Percentiles rank a stretch among this genome's conserved stretches.
Conservation (phyloP, 2,329 filamentous ascomycete genomes). For the Xylaria sp. region DNA sequence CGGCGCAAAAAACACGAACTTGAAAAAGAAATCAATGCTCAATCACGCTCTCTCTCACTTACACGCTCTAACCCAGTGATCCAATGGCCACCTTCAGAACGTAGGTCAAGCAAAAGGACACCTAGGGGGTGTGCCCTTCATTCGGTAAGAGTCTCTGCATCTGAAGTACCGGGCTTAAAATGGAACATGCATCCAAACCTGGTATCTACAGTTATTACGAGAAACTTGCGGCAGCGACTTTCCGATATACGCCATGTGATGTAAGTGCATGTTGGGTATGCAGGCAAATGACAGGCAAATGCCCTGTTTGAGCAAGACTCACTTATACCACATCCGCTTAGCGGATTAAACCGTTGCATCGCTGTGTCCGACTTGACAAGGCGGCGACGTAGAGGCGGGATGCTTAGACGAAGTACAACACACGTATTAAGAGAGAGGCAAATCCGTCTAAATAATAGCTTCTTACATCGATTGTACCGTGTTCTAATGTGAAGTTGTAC, state of each 20-base stretch:
- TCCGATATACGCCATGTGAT: slow-evolving; percentile 19
- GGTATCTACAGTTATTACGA: slow-evolving; percentile 7
- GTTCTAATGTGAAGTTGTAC: background rate
- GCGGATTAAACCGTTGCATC: slow-evolving; percentile 21
- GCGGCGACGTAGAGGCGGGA: background rate
- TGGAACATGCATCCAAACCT: slow-evolving; percentile 11
- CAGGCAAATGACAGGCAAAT: slow-evolving; percentile 9
- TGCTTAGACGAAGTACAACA: background rate
- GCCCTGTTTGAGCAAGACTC: slow-evolving; percentile 1
- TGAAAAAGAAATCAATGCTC: background rate
- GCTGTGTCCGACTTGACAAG: background rate
- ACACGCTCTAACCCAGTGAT: background rate
- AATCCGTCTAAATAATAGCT: background rate
- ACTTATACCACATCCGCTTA: slow-evolving; percentile 10
- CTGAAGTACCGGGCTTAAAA: slow-evolving; percentile 20
- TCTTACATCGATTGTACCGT: background rate
- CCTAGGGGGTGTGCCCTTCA: background rate
- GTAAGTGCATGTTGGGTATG: slow-evolving; percentile 9
- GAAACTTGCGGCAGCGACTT: slow-evolving; percentile 16
- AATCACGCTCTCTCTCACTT: slow-evolving; percentile 7
- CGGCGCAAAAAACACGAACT: slow-evolving; percentile 5
- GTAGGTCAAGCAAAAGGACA: slow-evolving; percentile 4
- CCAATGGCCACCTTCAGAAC: background rate
- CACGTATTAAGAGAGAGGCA: background rate
- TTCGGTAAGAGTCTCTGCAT: slow-evolving; percentile 7